Evolutionary conservation across 306 rosid genomes (phyloP).

Genomic region (Arachis stenosperma): DNA sequence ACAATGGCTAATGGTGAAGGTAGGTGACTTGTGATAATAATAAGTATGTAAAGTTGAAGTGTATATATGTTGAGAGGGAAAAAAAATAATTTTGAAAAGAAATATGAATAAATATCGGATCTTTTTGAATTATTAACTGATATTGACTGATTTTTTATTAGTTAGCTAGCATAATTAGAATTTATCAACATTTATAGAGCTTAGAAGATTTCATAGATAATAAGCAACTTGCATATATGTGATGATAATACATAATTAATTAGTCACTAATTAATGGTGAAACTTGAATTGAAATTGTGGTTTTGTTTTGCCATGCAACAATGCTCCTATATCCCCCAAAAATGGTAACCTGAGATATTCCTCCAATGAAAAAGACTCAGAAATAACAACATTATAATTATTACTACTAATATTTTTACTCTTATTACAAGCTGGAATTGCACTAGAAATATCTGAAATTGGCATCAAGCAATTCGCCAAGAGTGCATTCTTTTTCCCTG

Average conservation of each 20-base stretch:
- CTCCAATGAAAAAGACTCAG: slow-evolving; percentile 50
- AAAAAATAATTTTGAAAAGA: no score
- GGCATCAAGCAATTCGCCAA: slow-evolving; percentile 77
- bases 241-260: neutral
- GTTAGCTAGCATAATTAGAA: no score
- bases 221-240: neutral
- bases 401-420: neutral
- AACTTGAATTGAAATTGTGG: slow-evolving; percentile 35
- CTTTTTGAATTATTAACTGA: no score
- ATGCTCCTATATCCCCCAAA: slow-evolving; percentile 37
- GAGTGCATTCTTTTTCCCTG: slow-evolving; percentile 50
- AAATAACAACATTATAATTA: slow-evolving; percentile 32
- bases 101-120: no score
- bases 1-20: no score
- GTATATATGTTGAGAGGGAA: no score
- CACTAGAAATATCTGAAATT: slow-evolving; percentile 59
- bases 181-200: no score
- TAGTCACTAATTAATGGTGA: slow-evolving; percentile 14
- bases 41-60: no score
- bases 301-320: slow-evolving; percentile 31
- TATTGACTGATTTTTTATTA: no score
- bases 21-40: no score
- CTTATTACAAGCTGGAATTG: slow-evolving; percentile 52
- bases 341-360: slow-evolving; percentile 58
- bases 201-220: neutral